These are phyloP conservation scores for Alloteropsis angusta DNA, from an alignment of 202 grass and related monocot species.

Conservation along the genomic window DNA sequence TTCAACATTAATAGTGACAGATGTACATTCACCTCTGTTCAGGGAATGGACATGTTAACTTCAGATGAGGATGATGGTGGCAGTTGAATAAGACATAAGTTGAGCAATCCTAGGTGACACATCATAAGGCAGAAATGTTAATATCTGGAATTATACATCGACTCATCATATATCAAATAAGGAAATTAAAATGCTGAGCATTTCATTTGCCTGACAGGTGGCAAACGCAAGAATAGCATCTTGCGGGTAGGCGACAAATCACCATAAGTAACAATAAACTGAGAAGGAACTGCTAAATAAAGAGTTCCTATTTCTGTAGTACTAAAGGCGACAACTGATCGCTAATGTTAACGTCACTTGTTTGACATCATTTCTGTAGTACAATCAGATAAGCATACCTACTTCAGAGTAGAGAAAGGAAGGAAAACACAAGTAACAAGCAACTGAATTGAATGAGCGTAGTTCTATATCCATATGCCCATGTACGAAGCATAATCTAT, in stretches of 20 bases:
- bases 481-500: background rate
- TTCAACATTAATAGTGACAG: background rate
- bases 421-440: background rate
- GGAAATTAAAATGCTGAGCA: background rate
- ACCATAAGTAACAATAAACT: background rate
- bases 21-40: background rate
- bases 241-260: background rate
- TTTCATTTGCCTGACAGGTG: background rate
- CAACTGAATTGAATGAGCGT: background rate
- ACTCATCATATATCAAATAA: background rate
- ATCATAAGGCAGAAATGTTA: background rate
- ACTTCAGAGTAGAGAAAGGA: background rate
- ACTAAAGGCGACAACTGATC: too few relatives aligned
- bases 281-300: background rate
- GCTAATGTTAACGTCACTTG: background rate
- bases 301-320: background rate
- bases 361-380: background rate
- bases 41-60: background rate
- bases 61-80: background rate
- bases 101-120: background rate
- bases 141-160: background rate
- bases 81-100: background rate
- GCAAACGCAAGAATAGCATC: background rate
- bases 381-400: background rate
- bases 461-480: background rate